Conservation (phyloP, 1,139 yeast genomes). For the Suhomyces yuchorum region DNA sequence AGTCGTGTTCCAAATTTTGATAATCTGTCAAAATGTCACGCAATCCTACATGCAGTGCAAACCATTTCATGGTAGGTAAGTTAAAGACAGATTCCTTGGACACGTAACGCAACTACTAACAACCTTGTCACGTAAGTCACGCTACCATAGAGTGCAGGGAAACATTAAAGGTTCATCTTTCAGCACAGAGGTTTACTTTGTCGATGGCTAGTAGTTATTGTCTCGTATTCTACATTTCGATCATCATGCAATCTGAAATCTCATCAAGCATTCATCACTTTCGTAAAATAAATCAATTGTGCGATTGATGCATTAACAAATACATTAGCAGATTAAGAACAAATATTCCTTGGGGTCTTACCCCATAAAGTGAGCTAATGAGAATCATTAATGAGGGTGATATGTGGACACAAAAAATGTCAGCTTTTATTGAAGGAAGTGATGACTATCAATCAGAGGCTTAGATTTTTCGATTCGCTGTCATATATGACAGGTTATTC, state of each 20-base stretch:
- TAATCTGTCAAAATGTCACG: neutral
- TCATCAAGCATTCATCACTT: neutral
- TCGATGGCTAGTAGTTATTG: too few relatives aligned
- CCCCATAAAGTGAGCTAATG: neutral
- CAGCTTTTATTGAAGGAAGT: too few relatives aligned
- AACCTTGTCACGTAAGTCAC: too few relatives aligned
- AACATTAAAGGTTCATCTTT: too few relatives aligned
- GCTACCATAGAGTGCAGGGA: too few relatives aligned
- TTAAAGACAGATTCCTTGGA: too few relatives aligned
- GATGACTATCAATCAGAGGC: too few relatives aligned
- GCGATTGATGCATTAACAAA: neutral
- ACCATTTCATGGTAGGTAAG: too few relatives aligned
- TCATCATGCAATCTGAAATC: conserved; percentile 2
- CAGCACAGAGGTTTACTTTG: too few relatives aligned
- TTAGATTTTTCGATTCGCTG: too few relatives aligned
- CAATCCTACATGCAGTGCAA: neutral
- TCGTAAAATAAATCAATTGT: neutral
- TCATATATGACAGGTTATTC: too few relatives aligned
- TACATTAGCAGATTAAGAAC: neutral
- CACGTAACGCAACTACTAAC: too few relatives aligned
- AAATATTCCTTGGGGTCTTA: neutral
- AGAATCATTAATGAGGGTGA: neutral
- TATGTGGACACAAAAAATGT: neutral
- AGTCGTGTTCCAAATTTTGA: neutral
- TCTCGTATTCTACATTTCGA: neutral